A percentile compares a stretch with the other conserved stretches of the same genome.
These are phyloP conservation scores for Podaxis rugospora DNA, from an alignment of 768 basidiomycete genomes.

Conservation along the genomic window DNA sequence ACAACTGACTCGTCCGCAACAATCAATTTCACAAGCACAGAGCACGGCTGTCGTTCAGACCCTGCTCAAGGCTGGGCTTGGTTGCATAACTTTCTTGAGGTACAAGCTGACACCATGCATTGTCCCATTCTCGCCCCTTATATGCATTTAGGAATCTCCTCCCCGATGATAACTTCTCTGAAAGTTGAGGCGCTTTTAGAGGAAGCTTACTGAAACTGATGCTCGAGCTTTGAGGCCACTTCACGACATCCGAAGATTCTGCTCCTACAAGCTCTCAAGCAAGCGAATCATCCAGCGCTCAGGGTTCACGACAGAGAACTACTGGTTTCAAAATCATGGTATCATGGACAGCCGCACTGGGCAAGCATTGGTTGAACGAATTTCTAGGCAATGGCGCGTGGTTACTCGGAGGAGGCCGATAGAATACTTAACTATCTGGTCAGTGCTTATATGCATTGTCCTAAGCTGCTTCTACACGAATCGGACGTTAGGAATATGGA, in stretches of 20 bases:
- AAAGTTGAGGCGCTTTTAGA: conserved; percentile 34
- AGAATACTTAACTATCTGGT: conserved; percentile 76
- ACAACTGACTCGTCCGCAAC: conserved; percentile 30
- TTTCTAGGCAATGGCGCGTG: conserved; percentile 57
- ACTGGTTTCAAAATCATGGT: conserved; percentile 73
- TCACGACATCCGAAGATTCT: conserved; percentile 47
- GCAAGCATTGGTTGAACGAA: background rate
- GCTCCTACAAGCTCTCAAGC: conserved; percentile 32
- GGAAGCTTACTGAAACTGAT: background rate
- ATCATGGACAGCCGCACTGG: background rate
- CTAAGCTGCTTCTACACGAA: background rate
- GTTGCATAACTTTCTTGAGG: conserved; percentile 78
- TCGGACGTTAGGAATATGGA: conserved; percentile 60
- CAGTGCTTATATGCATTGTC: conserved; percentile 11
- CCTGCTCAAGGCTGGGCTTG: conserved; percentile 65
- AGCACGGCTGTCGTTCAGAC: conserved; percentile 72
- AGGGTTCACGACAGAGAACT: conserved; percentile 31
- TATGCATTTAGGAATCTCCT: conserved; percentile 53
- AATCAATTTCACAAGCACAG: conserved; percentile 50
- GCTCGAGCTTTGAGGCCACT: conserved; percentile 38
- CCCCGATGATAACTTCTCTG: conserved; percentile 75
- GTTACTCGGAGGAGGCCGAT: conserved; percentile 81
- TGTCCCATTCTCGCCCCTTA: background rate
- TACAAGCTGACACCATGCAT: conserved; percentile 17
- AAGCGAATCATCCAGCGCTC: conserved; percentile 20